Percentiles rank a stretch among this genome's conserved stretches.
These are phyloP conservation scores for Cutaneotrichosporon sp. DNA, from an alignment of 1,284 basidiomycete genomes.

Conservation along the genomic window DNA sequence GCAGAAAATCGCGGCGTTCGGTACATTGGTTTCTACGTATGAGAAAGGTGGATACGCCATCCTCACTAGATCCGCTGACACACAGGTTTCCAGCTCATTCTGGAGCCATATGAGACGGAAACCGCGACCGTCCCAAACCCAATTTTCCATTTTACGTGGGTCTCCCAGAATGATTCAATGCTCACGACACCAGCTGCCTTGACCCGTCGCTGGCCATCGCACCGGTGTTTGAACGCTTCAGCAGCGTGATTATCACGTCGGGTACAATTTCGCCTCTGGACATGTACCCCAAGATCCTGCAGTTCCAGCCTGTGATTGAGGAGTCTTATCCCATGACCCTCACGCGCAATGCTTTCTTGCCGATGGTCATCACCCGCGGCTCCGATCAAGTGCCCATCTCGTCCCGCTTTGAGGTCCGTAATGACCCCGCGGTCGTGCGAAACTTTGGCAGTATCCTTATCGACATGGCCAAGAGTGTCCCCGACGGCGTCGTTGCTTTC, in stretches of 20 bases:
- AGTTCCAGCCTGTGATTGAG: slow-evolving; percentile 94
- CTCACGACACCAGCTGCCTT: slow-evolving; percentile 62
- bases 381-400: slow-evolving; percentile 98
- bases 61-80: slow-evolving; percentile 10
- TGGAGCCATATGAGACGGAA: slow-evolving; percentile 98
- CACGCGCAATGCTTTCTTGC: slow-evolving; percentile 92
- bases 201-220: slow-evolving; percentile 97
- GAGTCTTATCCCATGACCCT: slow-evolving; percentile 99
- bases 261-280: slow-evolving; percentile 97
- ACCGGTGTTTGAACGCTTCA: slow-evolving; percentile 97
- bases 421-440: slow-evolving; percentile 96
- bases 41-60: slow-evolving; percentile 67
- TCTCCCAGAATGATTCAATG: not conserved
- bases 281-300: slow-evolving; percentile 99
- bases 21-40: slow-evolving; percentile 95
- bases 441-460: slow-evolving; percentile 98
- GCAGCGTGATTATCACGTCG: slow-evolving; percentile 96
- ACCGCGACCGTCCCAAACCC: slow-evolving; percentile 98
- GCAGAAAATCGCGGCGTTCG: slow-evolving; percentile 94
- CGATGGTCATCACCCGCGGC: slow-evolving; percentile 96
- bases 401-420: slow-evolving; percentile 98
- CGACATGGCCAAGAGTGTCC: slow-evolving; percentile 95
- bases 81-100: slow-evolving; percentile 87
- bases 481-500: slow-evolving; percentile 99
- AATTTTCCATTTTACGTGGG: slow-evolving; percentile 93